These are phyloP conservation scores for Backusella tarrabulga DNA, from an alignment of 192 early-diverging fungal genomes.

Conservation along the genomic window DNA sequence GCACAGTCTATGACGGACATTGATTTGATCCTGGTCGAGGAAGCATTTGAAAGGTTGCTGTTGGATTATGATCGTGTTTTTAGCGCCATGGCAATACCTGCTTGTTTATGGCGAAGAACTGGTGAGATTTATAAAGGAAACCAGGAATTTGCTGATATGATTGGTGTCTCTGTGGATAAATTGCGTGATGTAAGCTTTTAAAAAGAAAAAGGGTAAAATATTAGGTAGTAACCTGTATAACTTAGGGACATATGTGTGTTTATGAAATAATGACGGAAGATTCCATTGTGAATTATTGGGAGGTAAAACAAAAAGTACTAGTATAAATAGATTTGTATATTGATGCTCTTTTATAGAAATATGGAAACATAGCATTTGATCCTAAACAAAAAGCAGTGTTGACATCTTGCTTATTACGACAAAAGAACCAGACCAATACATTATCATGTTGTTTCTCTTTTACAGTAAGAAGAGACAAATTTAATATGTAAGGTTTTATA, in stretches of 20 bases:
- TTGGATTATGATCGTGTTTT: constrained; percentile 96
- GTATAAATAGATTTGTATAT: not conserved
- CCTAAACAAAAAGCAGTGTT: constrained; percentile 94
- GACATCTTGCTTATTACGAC: constrained; percentile 84
- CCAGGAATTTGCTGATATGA: constrained; percentile 89
- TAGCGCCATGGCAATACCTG: constrained; percentile 91
- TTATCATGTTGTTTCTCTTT: constrained; percentile 93
- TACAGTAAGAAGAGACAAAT: constrained; percentile 92
- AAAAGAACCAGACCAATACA: constrained; percentile 44
- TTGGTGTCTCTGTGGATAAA: constrained; percentile 80
- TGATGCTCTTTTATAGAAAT: constrained; percentile 56
- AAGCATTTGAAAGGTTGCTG: constrained; percentile 91
- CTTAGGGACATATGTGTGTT: constrained; percentile 44
- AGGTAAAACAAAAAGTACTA: constrained; percentile 44
- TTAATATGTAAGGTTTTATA: constrained; percentile 63
- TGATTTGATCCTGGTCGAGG: constrained; percentile 94
- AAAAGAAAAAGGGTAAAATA: too few relatives aligned
- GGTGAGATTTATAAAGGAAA: constrained; percentile 98
- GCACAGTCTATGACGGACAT: constrained; percentile 91
- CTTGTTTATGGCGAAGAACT: constrained; percentile 92
- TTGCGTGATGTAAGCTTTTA: constrained; percentile 64
- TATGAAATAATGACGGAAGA: constrained; percentile 88
- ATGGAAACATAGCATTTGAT: constrained; percentile 97
- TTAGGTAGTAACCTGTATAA: constrained; percentile 13
- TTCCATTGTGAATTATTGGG: constrained; percentile 97